Base-by-base conservation (phyloP, 305 asterid species). In the Fraxinus nigra region DNA sequence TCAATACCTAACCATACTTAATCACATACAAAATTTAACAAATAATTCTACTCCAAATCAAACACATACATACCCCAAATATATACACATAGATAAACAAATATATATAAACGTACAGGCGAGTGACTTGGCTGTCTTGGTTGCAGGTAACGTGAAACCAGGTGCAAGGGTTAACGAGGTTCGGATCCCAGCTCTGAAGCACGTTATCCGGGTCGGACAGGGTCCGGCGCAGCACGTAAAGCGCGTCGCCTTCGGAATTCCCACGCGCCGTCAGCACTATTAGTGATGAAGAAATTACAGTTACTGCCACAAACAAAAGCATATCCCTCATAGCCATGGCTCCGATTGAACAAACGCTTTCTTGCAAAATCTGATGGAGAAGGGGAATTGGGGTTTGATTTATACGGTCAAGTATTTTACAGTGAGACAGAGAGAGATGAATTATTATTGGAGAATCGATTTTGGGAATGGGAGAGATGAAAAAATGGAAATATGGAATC, bases 141-240 rank as follows among this genome's bases (percentile, higher is more conserved):
- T 93, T 88, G 86, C 98, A 93, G 80, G 95, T 92, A 82, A 92
- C 87, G 81, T 94, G 97, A 79, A 94, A 92, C 97, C 97, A 94
- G 79, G 97, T 92, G 83, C 98, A 94, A 1, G 98, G 97, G 84
- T 82, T 88, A 10, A 92, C 98, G 10, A 92, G 94, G 81, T 91
- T 94, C 86, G 92, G 93, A 91, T 93, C 98, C 97, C 97, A 94
- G 90, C 97, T 94, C 89, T 86, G 89, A 18, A 94, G 92, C 84
- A 91, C 94, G 30, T 89, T 90, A 70, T 88, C 91, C 34, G 97
- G 98, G 86, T 94, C 98, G 24, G 87, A 83, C 61, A 94, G 86
- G 82, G 94, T 89, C 86, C 91, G 90, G 16, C 97, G 92, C 22
- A 94, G 88, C 22, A 94, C 91, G 85, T 83, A 86, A 9, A 94